Evolutionary conservation across 805 yeast genomes (phyloP), one percentile per base, ranked within the genome.

Genomic region (Pichia rugopelliculosa): DNA sequence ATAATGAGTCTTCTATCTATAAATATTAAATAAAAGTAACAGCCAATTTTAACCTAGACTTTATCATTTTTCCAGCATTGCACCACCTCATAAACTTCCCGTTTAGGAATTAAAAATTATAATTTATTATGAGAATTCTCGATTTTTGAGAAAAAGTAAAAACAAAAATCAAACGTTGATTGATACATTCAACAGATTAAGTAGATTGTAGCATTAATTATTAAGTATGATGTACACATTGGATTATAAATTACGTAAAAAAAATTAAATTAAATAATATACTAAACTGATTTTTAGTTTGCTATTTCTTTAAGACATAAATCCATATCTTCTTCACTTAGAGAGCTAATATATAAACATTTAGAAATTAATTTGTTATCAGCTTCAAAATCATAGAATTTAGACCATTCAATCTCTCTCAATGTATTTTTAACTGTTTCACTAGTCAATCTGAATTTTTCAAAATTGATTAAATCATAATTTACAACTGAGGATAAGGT

Each of bases 371-470:
- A 62, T 44, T 87, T 90, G 12, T 77, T 74, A 44, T 84, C 72
- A 2, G 71, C 65, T 42, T 71, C 63, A 44, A 84, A 67, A 13
- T 70, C 59, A 68, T 88, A 90, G 49, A 83, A 72, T 41, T 73
- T 73, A 0, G 95, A 80, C 89, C 96, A 87, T 58, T 87, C 96
- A 44, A 90, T 87, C 57, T 84, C 78, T 59, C 85, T 86, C 36
- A 88, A 75, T 47, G 90, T 74, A 10, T 82, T 79, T 61, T 85
- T 84, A 34, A 87, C 87, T 42, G 88, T 80, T 51, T 79, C 77
- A 5, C 95, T 88, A 9, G 87, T 75, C 4, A 83, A 80, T 51
- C 83, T 73, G 65, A 85, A 86, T 54, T 88, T 84, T 42, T 84
- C 80, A 59, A 90, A 82, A 60, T 90, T 89, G 52, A 91, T 74